Conservation (phyloP, 1,284 basidiomycete species). For the Phenoliferia sp. region DNA sequence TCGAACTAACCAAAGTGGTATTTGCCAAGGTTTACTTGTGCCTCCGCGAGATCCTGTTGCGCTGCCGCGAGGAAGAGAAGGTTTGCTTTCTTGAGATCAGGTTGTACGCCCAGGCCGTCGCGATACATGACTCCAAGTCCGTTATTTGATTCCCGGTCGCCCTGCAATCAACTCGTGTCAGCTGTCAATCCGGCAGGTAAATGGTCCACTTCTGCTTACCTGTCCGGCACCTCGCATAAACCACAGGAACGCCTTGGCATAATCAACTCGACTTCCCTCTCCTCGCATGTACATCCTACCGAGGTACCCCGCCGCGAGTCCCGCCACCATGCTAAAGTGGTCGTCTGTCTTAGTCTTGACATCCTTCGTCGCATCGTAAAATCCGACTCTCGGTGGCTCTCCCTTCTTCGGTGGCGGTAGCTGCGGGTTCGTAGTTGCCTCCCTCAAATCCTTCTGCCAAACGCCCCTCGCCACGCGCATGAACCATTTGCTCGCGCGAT, state of each 20-base stretch:
- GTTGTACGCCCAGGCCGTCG: slow-evolving; percentile 74
- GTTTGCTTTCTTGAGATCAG: slow-evolving; percentile 53
- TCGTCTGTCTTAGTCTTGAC: slow-evolving; percentile 41
- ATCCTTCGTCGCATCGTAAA: slow-evolving; percentile 37
- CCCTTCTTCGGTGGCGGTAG: slow-evolving; percentile 50
- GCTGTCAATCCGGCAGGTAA: background rate
- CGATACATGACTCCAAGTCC: slow-evolving; percentile 86
- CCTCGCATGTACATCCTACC: slow-evolving; percentile 92
- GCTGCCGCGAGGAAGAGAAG: slow-evolving; percentile 74
- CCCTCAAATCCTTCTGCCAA: slow-evolving; percentile 55
- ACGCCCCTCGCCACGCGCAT: slow-evolving; percentile 68
- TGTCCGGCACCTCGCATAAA: slow-evolving; percentile 76
- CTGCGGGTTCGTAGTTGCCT: slow-evolving; percentile 15
- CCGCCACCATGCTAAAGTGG: slow-evolving; percentile 59
- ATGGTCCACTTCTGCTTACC: slow-evolving; percentile 26
- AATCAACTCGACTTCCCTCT: slow-evolving; percentile 77
- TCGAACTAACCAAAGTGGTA: slow-evolving; percentile 64
- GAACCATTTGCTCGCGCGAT: slow-evolving; percentile 74
- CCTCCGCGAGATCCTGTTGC: slow-evolving; percentile 77
- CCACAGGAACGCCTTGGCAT: slow-evolving; percentile 80
- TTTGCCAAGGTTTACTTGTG: slow-evolving; percentile 84
- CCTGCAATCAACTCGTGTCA: slow-evolving; percentile 40
- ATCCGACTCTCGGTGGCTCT: slow-evolving; percentile 32
- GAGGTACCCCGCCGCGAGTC: slow-evolving; percentile 74
- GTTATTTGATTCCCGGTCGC: slow-evolving; percentile 82